Conservation (phyloP, 371 early-diverging fungal species). For the Mycotypha africana region DNA sequence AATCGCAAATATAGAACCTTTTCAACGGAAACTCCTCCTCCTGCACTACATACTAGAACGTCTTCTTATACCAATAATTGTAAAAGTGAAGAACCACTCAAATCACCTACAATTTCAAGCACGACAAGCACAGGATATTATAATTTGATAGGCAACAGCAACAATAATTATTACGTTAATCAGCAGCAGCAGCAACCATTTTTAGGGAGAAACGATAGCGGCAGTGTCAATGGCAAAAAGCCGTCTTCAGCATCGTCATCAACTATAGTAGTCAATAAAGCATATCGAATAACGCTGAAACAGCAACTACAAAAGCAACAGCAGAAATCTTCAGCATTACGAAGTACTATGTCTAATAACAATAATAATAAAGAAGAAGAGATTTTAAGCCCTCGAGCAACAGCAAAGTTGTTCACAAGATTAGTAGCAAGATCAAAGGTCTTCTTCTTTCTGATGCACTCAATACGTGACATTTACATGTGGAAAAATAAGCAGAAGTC, state of each 20-base stretch:
- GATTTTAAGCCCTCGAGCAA: constrained; percentile 27
- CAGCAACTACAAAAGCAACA: constrained; percentile 12
- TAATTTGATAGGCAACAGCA: no score
- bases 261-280: constrained; percentile 10
- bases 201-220: no score
- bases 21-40: background rate
- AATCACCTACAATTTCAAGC: constrained; percentile 20
- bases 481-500: constrained; percentile 24
- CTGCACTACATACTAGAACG: background rate
- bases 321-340: background rate
- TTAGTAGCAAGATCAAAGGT: constrained; percentile 35
- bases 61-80: background rate
- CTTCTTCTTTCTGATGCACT: constrained; percentile 19
- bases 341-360: no score
- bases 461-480: constrained; percentile 23
- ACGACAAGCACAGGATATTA: constrained; percentile 1
- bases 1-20: no score
- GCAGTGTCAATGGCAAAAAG: no score
- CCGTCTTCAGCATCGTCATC: no score
- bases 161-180: no score
- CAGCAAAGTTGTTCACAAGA: constrained; percentile 35
- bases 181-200: no score
- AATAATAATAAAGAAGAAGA: background rate
- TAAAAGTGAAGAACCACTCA: constrained; percentile 10
- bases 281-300: constrained; percentile 19